Percentiles rank a stretch among this genome's conserved stretches.
These are phyloP conservation scores for Scheffersomyces stipitis DNA, from an alignment of 805 yeast species.

Conservation along the genomic window DNA sequence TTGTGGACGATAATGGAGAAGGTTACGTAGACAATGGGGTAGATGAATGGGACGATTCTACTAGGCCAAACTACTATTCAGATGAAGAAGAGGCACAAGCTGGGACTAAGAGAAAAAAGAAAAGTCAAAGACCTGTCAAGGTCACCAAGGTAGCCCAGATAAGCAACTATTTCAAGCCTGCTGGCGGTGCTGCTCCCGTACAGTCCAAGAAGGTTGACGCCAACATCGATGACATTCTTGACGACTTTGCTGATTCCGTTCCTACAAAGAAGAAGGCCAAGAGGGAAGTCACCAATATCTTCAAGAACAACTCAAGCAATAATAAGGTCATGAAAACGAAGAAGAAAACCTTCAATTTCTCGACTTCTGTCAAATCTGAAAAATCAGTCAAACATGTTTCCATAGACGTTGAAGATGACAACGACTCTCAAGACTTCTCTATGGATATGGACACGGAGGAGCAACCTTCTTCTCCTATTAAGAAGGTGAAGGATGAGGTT, in stretches of 20 bases:
- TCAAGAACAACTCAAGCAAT: slow-evolving; percentile 8
- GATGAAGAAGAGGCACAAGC: slow-evolving; percentile 49
- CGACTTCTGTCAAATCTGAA: slow-evolving; percentile 23
- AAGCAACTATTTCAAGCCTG: slow-evolving; percentile 51
- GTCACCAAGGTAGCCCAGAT: slow-evolving; percentile 48
- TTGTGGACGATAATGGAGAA: slow-evolving; percentile 89
- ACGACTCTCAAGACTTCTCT: slow-evolving; percentile 19
- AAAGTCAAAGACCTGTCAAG: slow-evolving; percentile 34
- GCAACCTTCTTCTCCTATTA: slow-evolving; percentile 39
- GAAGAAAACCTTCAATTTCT: slow-evolving; percentile 26
- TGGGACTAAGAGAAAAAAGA: slow-evolving; percentile 20
- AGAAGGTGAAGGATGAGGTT: not conserved
- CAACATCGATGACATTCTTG: slow-evolving; percentile 65
- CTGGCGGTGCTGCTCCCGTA: slow-evolving; percentile 24
- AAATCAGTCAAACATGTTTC: slow-evolving; percentile 5
- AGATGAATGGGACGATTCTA: slow-evolving; percentile 76
- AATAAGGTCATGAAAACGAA: slow-evolving; percentile 17
- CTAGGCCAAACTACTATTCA: slow-evolving; percentile 52
- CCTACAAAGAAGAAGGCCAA: slow-evolving; percentile 18
- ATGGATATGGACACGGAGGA: slow-evolving; percentile 21
- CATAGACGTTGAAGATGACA: slow-evolving; percentile 19
- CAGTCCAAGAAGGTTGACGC: slow-evolving; percentile 46
- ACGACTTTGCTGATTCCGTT: slow-evolving; percentile 42
- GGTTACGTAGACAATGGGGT: slow-evolving; percentile 94
- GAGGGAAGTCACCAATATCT: slow-evolving; percentile 10